A percentile compares a stretch with the other conserved stretches of the same genome.
Evolutionary conservation across 495 filamentous ascomycete species (phyloP).

Genomic region (Eremomyces bilateralis): DNA sequence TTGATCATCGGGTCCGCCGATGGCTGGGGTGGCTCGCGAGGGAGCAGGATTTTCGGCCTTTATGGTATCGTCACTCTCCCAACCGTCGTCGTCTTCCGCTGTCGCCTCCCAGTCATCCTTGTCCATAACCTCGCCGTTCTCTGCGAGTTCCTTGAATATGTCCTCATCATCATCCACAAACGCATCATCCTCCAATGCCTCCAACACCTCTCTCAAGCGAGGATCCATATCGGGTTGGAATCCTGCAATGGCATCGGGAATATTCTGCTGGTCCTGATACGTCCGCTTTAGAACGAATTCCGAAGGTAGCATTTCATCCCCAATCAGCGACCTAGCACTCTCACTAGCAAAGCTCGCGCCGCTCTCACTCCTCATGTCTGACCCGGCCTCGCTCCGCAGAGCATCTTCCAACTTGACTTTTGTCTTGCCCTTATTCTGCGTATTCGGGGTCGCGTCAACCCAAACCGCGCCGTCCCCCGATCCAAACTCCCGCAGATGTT

Average conservation of each 20-base stretch:
- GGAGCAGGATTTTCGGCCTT: constrained; percentile 22
- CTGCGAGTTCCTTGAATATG: constrained; percentile 57
- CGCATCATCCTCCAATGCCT: constrained; percentile 88
- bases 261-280: constrained; percentile 84
- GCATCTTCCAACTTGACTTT: constrained; percentile 68
- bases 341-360: constrained; percentile 27
- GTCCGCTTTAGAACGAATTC: constrained; percentile 49
- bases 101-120: constrained; percentile 32
- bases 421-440: constrained; percentile 27
- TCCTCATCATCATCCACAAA: constrained; percentile 72
- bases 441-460: constrained; percentile 41
- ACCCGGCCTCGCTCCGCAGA: constrained; percentile 26
- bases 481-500: constrained; percentile 80
- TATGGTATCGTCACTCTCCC: constrained; percentile 86
- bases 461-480: constrained; percentile 42
- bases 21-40: constrained; percentile 14
- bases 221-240: constrained; percentile 99
- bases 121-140: constrained; percentile 52
- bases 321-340: constrained; percentile 10
- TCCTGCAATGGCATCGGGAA: constrained; percentile 74
- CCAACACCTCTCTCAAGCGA: constrained; percentile 70
- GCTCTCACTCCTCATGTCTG: constrained; percentile 16
- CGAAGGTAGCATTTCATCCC: constrained; percentile 42
- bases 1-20: constrained; percentile 7
- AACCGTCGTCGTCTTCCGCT: constrained; percentile 41